Evolutionary conservation across 2,329 filamentous ascomycete species (phyloP), one percentile per base, ranked within the genome.

Genomic region (Graphilbum ipis-grandicollis): DNA sequence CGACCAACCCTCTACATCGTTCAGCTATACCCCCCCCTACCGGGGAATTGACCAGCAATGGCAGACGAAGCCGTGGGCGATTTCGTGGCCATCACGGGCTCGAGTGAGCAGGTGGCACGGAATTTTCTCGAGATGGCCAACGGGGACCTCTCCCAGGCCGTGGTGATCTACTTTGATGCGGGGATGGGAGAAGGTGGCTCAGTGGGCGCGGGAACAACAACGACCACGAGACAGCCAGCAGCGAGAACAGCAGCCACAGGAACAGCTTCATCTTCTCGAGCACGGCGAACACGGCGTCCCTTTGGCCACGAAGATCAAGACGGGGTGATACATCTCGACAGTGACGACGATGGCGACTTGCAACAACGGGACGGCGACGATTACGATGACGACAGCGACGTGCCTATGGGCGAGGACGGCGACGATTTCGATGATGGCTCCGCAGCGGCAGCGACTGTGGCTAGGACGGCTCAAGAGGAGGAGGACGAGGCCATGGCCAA

Each of bases 401-500:
- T 58, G 43, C 55, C 56, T 35, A 52, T 56, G 15, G 52, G 57
- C 15, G 58, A 59, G 15, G 57, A 28, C 14, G 26, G 5, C 6
- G 14, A 5, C 26, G 26, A 13, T 13, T 13, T 58, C 4, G 26
- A 12, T 4, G 14, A 5, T 13, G 26, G 26, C 5, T 13, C 58
- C 4, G 55, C 52, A 5, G 56, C 56, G 18, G 59, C 55, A 1
- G 57, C 52, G 4, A 51, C 52, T 2, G 57, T 65, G 29, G 58
- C 58, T 9, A 58, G 56, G 23, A 57, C 55, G 5, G 71, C 68
- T 14, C 63, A 75, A 37, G 72, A 80, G 45, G 86, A 94, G 44
- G 85, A 93, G 49, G 90, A 98, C 50, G 86, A 84, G 36, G 86
- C 82, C 31, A 88, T 96, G 75, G 90, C 90, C 7, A 74, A 86